phyloP scores from a whole-genome alignment of 2,329 filamentous ascomycete species.

The Beauveria varroae region DNA sequence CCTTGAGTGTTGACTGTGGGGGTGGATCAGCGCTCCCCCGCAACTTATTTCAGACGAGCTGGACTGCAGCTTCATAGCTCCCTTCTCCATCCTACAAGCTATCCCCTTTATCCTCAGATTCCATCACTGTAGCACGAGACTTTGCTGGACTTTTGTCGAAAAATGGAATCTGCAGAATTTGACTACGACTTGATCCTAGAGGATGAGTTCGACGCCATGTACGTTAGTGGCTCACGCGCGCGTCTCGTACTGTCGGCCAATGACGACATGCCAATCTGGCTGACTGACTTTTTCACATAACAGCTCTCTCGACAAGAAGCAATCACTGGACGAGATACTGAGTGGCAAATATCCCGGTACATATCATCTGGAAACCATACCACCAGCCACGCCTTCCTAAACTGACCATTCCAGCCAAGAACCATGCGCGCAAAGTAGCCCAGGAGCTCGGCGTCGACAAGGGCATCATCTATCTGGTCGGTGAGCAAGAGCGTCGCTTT shows the following conservation, averaged over 20 bases:
- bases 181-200: conserved; percentile 37
- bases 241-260: neutral
- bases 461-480: conserved; percentile 50
- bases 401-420: conserved; percentile 36
- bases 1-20: neutral
- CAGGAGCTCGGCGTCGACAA: conserved; percentile 39
- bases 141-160: neutral
- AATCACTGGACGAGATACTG: conserved; percentile 14
- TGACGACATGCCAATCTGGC: neutral
- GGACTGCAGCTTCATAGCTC: neutral
- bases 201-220: conserved; percentile 51
- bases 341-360: conserved; percentile 22
- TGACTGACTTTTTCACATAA: conserved; percentile 11
- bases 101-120: neutral
- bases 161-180: conserved; percentile 17
- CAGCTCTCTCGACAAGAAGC: conserved; percentile 33
- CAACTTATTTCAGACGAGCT: neutral
- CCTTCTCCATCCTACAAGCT: neutral
- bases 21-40: neutral
- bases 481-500: conserved; percentile 41
- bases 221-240: conserved; percentile 19
- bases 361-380: neutral
- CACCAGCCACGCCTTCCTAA: too few species aligned
- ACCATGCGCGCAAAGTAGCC: conserved; percentile 50
- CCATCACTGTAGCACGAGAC: neutral